Conservation (phyloP, 164 flowering plant species). For the Taxillus chinensis region DNA sequence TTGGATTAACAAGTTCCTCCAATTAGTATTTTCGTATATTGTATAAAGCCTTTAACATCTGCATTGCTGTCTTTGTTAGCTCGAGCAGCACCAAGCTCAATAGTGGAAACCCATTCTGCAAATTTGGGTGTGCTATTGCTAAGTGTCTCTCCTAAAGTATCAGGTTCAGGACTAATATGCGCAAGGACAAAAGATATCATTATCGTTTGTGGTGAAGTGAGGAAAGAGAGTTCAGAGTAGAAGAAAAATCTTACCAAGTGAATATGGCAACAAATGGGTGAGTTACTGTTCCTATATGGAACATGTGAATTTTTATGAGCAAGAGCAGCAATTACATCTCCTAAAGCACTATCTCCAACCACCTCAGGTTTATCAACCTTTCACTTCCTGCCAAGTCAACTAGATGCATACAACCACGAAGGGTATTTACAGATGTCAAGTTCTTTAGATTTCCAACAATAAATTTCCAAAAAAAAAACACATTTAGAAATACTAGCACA, state of each 20-base stretch:
- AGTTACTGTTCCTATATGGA: constrained; percentile 79
- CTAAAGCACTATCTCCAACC: constrained; percentile 70
- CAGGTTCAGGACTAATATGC: constrained; percentile 58
- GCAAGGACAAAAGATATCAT: constrained; percentile 19
- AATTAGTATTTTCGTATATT: no score
- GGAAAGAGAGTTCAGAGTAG: background rate
- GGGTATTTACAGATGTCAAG: constrained; percentile 41
- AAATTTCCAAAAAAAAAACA: no score
- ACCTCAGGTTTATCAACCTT: constrained; percentile 67
- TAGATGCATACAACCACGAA: constrained; percentile 75
- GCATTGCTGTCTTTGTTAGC: constrained; percentile 39
- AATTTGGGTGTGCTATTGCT: constrained; percentile 44
- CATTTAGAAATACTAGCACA: no score
- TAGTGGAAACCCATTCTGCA: constrained; percentile 57
- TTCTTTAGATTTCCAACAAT: constrained; percentile 45
- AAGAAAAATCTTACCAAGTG: constrained; percentile 42
- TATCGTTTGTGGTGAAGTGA: background rate
- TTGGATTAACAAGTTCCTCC: no score
- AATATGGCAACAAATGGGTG: constrained; percentile 74
- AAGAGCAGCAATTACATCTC: constrained; percentile 75
- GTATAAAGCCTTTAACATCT: constrained; percentile 27
- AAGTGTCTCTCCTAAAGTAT: constrained; percentile 46
- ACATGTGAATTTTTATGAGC: constrained; percentile 60
- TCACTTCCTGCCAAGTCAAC: constrained; percentile 91
- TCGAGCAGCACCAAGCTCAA: constrained; percentile 59